phyloP scores from a whole-genome alignment of 1,139 yeast species.

The Pichia kudriavzevii region DNA sequence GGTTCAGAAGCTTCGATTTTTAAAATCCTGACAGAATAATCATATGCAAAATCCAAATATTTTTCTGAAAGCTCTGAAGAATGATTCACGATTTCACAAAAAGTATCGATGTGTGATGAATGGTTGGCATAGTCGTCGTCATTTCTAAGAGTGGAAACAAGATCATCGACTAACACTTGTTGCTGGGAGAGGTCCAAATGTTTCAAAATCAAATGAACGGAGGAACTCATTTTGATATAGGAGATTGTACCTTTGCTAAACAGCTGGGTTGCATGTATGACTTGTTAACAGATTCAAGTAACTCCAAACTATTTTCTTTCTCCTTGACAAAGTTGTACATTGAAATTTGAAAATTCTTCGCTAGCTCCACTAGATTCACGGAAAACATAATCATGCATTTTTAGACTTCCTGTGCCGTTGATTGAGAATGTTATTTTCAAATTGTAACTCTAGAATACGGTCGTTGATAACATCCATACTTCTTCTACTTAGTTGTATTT shows the following conservation, averaged over 20 bases:
- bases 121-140: slow-evolving; percentile 2
- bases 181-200: slow-evolving; percentile 19
- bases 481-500: slow-evolving; percentile 44
- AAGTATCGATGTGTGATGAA: slow-evolving; percentile 22
- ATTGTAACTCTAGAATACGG: slow-evolving; percentile 59
- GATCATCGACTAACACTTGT: slow-evolving; percentile 11
- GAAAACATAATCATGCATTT: no score
- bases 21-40: slow-evolving; percentile 18
- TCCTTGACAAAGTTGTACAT: no score
- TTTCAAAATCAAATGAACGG: slow-evolving; percentile 12
- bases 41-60: slow-evolving; percentile 25
- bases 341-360: no score
- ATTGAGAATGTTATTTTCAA: slow-evolving; percentile 56
- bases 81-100: slow-evolving; percentile 33
- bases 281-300: no score
- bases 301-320: no score
- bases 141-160: slow-evolving; percentile 4
- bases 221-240: slow-evolving; percentile 10
- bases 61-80: slow-evolving; percentile 25
- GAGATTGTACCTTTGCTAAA: no score
- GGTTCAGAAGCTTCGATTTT: slow-evolving; percentile 2
- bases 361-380: slow-evolving; percentile 2
- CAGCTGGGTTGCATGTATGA: no score
- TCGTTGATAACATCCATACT: slow-evolving; percentile 61
- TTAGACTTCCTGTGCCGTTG: no score